Base-by-base conservation (phyloP, 2,329 filamentous ascomycete species). In the Colletotrichum sp. region DNA sequence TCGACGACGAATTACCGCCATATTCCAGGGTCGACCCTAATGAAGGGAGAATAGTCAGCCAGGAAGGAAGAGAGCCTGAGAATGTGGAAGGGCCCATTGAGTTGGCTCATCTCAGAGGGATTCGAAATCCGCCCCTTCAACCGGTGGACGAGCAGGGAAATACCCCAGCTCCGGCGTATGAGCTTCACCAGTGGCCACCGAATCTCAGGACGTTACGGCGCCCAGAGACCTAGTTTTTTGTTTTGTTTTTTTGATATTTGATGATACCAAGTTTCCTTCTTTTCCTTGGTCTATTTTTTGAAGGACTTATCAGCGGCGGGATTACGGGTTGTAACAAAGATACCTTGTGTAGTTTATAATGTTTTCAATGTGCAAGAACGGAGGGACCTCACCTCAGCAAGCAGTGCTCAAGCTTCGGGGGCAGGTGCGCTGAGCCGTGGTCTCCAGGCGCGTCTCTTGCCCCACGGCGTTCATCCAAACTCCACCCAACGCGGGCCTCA, bases 11-110 rank as follows among this genome's bases (percentile, higher is more conserved):
- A 8, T 19, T 71, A 22, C 72, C 72, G 36, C 36, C 68, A 12
- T 75, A 75, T 39, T 75, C 72, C 49, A 75, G 72, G 11, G 36
- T 71, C 29, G 72, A 75, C 36, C 72, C 72, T 9, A 62, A 67
- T 16, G 68, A 44, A 29, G 49, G 34, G 25, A 52, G 52, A 15
- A 27, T 57, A 4, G 34, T 19, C 25, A 49, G 8, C 30, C 19
- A 55, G 30, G 30, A 19, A 19, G 30, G 5, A 16, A 29, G 29
- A 36, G 34, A 57, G 27, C 36, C 19, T 16, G 19, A 25, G 8
- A 30, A 8, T 27, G 25, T 6, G 19, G 29, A 32, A 36, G 36
- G n/a, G 13, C 71, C 44, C 4, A 29, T 16, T 32, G 44, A 70
- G 25, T 63, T 67, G 12, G 29, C 39, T 25, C 29, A 57, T 27